Evolutionary conservation across 164 flowering plant genomes (phyloP), one percentile per base, ranked within the genome.

Genomic region (Kalanchoe fedtschenkoi): DNA sequence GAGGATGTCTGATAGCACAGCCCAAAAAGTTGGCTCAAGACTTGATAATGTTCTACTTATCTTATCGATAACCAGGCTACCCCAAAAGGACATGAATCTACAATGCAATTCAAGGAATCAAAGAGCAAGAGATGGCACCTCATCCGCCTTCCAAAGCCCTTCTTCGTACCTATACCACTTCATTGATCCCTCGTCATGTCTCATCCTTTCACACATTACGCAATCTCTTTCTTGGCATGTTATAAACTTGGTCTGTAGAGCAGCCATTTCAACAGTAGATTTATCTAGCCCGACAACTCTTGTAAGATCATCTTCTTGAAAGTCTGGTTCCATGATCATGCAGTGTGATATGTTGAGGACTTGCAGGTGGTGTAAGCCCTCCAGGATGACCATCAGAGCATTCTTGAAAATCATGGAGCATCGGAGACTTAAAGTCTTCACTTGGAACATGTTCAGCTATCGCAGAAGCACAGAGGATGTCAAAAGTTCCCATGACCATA

Each of bases 141-240:
- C 88, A 61, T 83, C 88, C 5, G 21, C 67, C 55, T 73, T 73
- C 86, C 86, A 84, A 0, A 72, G 63, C 34, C 78, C 80, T 65
- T 78, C 78, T 66, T 80, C 83, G 15, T 84, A 84, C 71, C 64
- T 84, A 70, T 80, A 80, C 89, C 89, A 84, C 77, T 86, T 78
- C 72, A 84, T 57, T 2, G 75, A 66, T 70, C 89, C 89, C 56
- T 81, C 82, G 42, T 84, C 89, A 26, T 37, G 55, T 42, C 43
- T 71, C 0, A 76, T 69, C 17, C 83, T 47, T 61, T 75, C 74
- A 65, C 86, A 84, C 83, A 80, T 75, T 11, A 68, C 42, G 65
- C 89, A 84, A 0, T 81, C 64, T 5, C 68, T 71, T 13, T 75
- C 65, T 77, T 64, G 72, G 70, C 89, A 84, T 2, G 76, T 75